Conservation (phyloP, 768 basidiomycete genomes). For the Mycena floridula region DNA sequence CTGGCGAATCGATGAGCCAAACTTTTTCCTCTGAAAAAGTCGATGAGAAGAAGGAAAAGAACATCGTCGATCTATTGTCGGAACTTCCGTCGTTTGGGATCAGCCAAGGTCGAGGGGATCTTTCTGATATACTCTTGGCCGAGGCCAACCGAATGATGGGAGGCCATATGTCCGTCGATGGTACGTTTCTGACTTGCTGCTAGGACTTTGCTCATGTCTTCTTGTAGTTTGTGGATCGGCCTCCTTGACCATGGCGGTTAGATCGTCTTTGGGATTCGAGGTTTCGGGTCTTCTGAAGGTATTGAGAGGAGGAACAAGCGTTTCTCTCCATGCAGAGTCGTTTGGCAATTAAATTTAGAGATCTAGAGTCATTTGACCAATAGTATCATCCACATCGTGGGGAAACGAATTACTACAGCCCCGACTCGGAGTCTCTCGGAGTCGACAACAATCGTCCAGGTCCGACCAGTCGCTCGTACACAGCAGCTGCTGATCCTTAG, state of each 20-base stretch:
- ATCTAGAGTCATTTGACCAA: too few species aligned
- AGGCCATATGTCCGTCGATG: constrained; percentile 19
- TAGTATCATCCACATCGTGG: too few species aligned
- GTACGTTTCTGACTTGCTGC: constrained; percentile 9
- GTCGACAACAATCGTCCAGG: too few species aligned
- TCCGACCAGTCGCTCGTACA: too few species aligned
- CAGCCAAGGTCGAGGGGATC: constrained; percentile 12
- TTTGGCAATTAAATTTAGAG: too few species aligned
- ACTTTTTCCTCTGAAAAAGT: background rate
- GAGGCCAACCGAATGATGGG: constrained; percentile 10
- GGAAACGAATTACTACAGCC: too few species aligned
- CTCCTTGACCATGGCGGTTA: constrained; percentile 12
- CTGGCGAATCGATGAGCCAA: background rate
- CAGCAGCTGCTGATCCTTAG: too few species aligned
- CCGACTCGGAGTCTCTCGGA: too few species aligned
- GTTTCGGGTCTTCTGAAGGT: constrained; percentile 17
- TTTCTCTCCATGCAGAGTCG: constrained; percentile 30
- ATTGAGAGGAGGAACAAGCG: constrained; percentile 30
- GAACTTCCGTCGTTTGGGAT: background rate
- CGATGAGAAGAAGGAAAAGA: background rate
- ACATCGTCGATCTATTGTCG: background rate
- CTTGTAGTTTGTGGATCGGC: constrained; percentile 19
- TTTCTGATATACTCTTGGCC: constrained; percentile 13
- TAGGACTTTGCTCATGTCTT: background rate
- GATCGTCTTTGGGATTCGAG: constrained; percentile 14